Base-by-base conservation (phyloP, 2,329 filamentous ascomycete genomes). In the Fusarium ambrosium region DNA sequence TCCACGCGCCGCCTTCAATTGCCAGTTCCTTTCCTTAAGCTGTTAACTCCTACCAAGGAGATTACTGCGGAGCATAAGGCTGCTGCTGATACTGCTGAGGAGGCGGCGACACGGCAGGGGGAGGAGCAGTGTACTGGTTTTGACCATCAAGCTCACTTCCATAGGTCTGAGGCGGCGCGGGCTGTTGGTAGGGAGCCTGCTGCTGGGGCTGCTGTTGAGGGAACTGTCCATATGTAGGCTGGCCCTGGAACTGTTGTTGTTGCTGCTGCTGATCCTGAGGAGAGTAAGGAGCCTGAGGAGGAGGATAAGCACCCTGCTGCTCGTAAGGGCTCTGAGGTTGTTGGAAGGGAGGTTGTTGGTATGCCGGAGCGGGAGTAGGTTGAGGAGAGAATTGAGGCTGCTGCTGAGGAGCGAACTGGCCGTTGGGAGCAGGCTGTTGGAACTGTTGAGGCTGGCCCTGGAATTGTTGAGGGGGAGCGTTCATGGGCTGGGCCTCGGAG, bases 281-380 rank as follows among this genome's bases (percentile, higher is more conserved):
- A 24, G 79, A 70, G 36, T 79, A 78, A 13, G 72, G 58, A 3
- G 71, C 51, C 11, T 67, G 63, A 8, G 78, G 77, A 29, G 78
- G 72, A 18, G 77, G 75, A 37, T 80, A 81, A 3, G 75, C 71
- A 16, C 78, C 62, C 43, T 79, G 74, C 63, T 78, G 78, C 67
- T 81, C 77, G 66, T 81, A 80, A 18, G 80, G 77, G 74, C 78
- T 79, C 34, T 77, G 78, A 0, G 74, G 29, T 20, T 78, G 77
- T 22, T 75, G 74, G 59, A 76, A 78, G 16, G 69, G 76, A 7
- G 64, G 43, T 22, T 78, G 72, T 59, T 73, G 74, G 24, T 73
- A 65, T 4, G 53, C 51, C 60, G 36, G 68, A 56, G 62, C 41
- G 20, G 69, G 53, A 4, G 72, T 62, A 14, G 45, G 39, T 8